A percentile compares a stretch with the other conserved stretches of the same genome.
phyloP scores from a whole-genome alignment of 805 yeast genomes.

The Barnettozyma wickerhamii region DNA sequence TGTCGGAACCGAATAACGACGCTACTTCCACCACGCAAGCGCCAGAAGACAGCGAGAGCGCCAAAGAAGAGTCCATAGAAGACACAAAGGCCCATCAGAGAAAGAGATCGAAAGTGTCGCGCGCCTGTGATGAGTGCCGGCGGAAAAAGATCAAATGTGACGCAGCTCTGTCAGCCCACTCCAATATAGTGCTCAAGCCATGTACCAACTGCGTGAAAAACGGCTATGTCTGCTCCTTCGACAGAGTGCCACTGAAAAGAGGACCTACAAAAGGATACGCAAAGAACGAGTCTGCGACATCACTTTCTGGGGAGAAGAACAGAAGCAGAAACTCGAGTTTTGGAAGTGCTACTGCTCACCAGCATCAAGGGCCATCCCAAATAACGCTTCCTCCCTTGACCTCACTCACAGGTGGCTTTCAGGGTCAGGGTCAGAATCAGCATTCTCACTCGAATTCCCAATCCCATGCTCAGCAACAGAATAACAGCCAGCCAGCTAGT shows the following conservation, averaged over 20 bases:
- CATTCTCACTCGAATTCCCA: slow-evolving; percentile 9
- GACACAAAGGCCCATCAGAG: slow-evolving; percentile 26
- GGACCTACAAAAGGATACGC: slow-evolving; percentile 76
- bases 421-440: slow-evolving; percentile 3
- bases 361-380: slow-evolving; percentile 2
- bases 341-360: not conserved
- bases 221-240: slow-evolving; percentile 60
- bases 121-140: slow-evolving; percentile 81
- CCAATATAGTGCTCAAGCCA: slow-evolving; percentile 42
- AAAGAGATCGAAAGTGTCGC: slow-evolving; percentile 66
- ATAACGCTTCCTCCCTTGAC: slow-evolving; percentile 12
- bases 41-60: not conserved
- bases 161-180: slow-evolving; percentile 44
- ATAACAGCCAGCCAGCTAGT: slow-evolving; percentile 6
- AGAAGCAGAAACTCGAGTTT: slow-evolving; percentile 6
- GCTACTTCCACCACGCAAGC: not conserved
- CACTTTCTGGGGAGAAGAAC: not conserved
- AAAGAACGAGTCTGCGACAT: slow-evolving; percentile 2
- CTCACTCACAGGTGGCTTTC: slow-evolving; percentile 8
- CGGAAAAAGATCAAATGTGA: slow-evolving; percentile 70
- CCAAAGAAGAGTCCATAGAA: not conserved
- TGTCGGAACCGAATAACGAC: not conserved
- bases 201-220: slow-evolving; percentile 63
- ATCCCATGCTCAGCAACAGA: no score
- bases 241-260: slow-evolving; percentile 67